A percentile compares a stretch with the other conserved stretches of the same genome.
Evolutionary conservation across 1,284 basidiomycete genomes (phyloP).

Genomic region (Coniferiporia sulphurascens): DNA sequence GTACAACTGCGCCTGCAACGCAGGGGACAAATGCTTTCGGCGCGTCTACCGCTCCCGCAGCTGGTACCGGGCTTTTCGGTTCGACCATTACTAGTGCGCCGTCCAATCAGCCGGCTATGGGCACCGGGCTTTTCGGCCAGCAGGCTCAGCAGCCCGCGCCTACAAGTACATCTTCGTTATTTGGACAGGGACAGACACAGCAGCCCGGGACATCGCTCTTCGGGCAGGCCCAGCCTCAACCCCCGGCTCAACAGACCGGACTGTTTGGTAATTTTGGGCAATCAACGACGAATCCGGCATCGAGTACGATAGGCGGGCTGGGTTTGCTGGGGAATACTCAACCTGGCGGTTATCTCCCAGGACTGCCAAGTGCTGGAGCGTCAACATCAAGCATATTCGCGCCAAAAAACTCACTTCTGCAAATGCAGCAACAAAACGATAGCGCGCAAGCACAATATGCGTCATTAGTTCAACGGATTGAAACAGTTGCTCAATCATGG

Average conservation of each 20-base stretch:
- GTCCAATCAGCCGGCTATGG: slow-evolving; percentile 24
- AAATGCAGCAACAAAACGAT: slow-evolving; percentile 49
- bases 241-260: slow-evolving; percentile 26
- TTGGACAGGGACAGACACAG: slow-evolving; percentile 28
- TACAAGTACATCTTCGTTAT: slow-evolving; percentile 23
- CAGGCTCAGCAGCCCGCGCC: slow-evolving; percentile 25
- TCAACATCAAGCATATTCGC: slow-evolving; percentile 26
- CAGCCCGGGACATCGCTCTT: slow-evolving; percentile 30
- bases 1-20: background rate
- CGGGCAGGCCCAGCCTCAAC: slow-evolving; percentile 26
- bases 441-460: slow-evolving; percentile 52
- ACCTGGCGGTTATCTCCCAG: slow-evolving; percentile 30
- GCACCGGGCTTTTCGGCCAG: slow-evolving; percentile 27
- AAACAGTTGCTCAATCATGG: slow-evolving; percentile 69
- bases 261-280: slow-evolving; percentile 33
- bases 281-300: slow-evolving; percentile 22
- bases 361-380: slow-evolving; percentile 25
- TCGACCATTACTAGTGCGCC: slow-evolving; percentile 4
- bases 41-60: background rate
- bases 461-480: slow-evolving; percentile 58
- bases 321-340: slow-evolving; percentile 20
- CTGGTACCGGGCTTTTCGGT: background rate
- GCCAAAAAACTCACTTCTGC: slow-evolving; percentile 24
- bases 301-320: slow-evolving; percentile 21
- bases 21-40: background rate